Conservation (phyloP, 1,284 basidiomycete species). For the Cutaneotrichosporon daszewskae region DNA sequence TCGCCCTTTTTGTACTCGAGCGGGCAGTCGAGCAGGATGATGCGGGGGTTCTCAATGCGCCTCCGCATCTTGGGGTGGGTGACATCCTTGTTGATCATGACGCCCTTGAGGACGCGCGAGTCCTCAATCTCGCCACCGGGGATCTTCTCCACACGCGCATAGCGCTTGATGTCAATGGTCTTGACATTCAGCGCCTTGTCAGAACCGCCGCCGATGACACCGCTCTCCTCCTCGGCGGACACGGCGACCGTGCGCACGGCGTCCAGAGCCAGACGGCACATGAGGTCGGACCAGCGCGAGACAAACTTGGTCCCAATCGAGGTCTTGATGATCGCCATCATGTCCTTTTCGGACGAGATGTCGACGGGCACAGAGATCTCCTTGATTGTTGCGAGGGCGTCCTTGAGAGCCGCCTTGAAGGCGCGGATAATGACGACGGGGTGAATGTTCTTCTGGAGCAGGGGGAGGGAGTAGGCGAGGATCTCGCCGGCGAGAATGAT, state of each 20-base stretch:
- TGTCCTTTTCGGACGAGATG: slow-evolving; percentile 76
- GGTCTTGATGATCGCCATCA: slow-evolving; percentile 96
- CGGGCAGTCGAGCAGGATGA: slow-evolving; percentile 90
- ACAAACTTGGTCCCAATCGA: slow-evolving; percentile 99
- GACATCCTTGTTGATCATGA: slow-evolving; percentile 99
- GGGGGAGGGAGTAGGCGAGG: slow-evolving; percentile 42
- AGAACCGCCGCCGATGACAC: slow-evolving; percentile 46
- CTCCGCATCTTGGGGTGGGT: slow-evolving; percentile 96
- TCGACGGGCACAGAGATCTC: slow-evolving; percentile 86
- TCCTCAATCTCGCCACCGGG: slow-evolving; percentile 97
- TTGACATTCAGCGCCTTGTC: slow-evolving; percentile 54
- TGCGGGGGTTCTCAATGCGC: slow-evolving; percentile 82
- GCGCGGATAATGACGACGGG: slow-evolving; percentile 98
- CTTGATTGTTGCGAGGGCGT: slow-evolving; percentile 71
- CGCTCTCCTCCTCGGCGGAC: slow-evolving; percentile 50
- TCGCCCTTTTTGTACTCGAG: slow-evolving; percentile 99
- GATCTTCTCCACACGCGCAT: slow-evolving; percentile 94
- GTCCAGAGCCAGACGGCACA: slow-evolving; percentile 90
- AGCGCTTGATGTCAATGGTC: slow-evolving; percentile 96
- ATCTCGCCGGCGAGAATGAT: slow-evolving; percentile 61
- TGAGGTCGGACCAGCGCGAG: slow-evolving; percentile 90
- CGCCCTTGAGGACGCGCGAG: slow-evolving; percentile 76
- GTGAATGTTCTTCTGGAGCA: slow-evolving; percentile 93
- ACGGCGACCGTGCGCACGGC: slow-evolving; percentile 77
- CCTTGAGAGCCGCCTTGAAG: slow-evolving; percentile 90